Percentiles rank a stretch among this genome's conserved stretches.
These are phyloP conservation scores for Cyclostephanos invisitatus DNA, from an alignment of 108 stramenopile genomes.

Conservation along the genomic window DNA sequence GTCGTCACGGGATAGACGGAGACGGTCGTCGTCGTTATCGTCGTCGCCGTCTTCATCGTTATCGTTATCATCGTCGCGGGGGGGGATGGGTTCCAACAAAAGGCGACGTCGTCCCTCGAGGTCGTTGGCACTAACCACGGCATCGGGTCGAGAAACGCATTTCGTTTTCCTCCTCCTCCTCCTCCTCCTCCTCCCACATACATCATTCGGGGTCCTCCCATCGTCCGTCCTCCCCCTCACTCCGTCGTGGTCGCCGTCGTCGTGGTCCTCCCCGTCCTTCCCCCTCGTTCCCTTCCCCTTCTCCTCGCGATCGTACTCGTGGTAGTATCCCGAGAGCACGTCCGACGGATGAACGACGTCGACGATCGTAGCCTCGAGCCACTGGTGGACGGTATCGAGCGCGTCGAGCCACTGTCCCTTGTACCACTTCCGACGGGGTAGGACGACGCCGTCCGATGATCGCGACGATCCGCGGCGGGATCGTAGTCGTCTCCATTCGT, in stretches of 20 bases:
- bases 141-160: constrained; percentile 47
- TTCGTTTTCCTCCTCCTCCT: background rate
- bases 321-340: constrained; percentile 46
- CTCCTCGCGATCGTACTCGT: background rate
- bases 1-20: background rate
- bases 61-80: constrained; percentile 32
- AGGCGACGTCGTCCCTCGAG: constrained; percentile 73
- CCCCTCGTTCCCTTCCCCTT: background rate
- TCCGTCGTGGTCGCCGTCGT: background rate
- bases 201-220: background rate
- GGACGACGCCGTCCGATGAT: constrained; percentile 54
- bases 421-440: constrained; percentile 80
- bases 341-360: constrained; percentile 76
- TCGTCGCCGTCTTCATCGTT: constrained; percentile 43
- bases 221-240: background rate
- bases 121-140: constrained; percentile 76
- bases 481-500: too few relatives aligned
- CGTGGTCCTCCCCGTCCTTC: background rate
- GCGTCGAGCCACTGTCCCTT: constrained; percentile 96
- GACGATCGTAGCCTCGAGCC: constrained; percentile 96
- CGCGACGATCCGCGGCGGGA: background rate
- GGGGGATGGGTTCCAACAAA: constrained; percentile 64
- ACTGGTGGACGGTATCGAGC: constrained; percentile 95
- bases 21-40: constrained; percentile 5
- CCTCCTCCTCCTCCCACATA: background rate